phyloP scores from a whole-genome alignment of 148 eudicot genomes.

The Diospyros lotus region DNA sequence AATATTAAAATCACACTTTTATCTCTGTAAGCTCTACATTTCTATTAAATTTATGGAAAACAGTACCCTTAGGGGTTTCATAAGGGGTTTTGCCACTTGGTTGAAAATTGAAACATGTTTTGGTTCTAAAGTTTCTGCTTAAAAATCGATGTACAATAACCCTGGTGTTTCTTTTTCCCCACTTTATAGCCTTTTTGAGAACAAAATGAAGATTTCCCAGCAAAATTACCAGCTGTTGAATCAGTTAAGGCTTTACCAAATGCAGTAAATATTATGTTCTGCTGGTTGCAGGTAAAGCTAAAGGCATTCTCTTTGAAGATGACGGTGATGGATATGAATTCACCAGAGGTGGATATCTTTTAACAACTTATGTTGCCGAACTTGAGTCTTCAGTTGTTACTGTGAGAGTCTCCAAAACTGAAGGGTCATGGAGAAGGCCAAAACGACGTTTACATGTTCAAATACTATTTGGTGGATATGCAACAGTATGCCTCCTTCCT shows the following conservation, averaged over 20 bases:
- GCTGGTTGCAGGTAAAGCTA: conserved; percentile 72
- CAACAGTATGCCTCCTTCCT: conserved; percentile 25
- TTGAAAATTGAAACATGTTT: background rate
- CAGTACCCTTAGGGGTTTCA: background rate
- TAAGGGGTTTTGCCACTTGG: background rate
- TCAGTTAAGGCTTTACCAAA: background rate
- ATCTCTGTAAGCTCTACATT: background rate
- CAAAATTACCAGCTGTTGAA: background rate
- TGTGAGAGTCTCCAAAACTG: conserved; percentile 56
- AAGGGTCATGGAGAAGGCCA: conserved; percentile 87
- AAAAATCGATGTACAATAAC: background rate
- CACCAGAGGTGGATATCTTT: conserved; percentile 64
- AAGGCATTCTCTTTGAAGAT: conserved; percentile 90
- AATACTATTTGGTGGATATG: conserved; percentile 60
- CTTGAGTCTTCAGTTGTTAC: conserved; percentile 67
- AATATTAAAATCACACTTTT: background rate
- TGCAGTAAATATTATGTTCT: background rate
- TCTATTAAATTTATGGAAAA: background rate
- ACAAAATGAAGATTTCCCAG: background rate
- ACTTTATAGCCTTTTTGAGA: conserved; percentile 1
- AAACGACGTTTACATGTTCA: conserved; percentile 73
- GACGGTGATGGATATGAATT: conserved; percentile 97
- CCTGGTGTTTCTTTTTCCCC: background rate
- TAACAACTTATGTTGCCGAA: conserved; percentile 85
- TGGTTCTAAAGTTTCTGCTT: background rate